A percentile compares a stretch with the other conserved stretches of the same genome.
These are phyloP conservation scores for Aspergillus tanneri DNA, from an alignment of 2,329 filamentous ascomycete genomes.

Conservation along the genomic window DNA sequence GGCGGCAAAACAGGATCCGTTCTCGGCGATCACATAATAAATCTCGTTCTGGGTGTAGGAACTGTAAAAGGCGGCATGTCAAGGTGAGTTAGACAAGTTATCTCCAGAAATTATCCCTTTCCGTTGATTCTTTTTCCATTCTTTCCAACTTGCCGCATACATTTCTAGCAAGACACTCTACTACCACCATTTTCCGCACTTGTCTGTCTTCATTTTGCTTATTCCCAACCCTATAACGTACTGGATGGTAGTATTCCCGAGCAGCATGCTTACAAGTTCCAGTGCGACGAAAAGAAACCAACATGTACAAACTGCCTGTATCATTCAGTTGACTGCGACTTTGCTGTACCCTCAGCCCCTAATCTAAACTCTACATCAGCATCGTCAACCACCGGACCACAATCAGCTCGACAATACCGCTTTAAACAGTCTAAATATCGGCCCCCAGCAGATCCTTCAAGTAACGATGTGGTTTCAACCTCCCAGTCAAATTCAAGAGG, in stretches of 20 bases:
- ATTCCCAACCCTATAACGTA: not conserved
- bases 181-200: not conserved
- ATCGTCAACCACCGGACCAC: slow-evolving; percentile 5
- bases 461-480: not conserved
- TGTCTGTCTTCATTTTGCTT: slow-evolving; percentile 6
- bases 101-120: not conserved
- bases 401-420: slow-evolving; percentile 11
- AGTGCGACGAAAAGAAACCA: slow-evolving; percentile 39
- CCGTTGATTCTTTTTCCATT: not conserved
- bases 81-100: no score
- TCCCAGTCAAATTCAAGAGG: slow-evolving; percentile 3
- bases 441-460: not conserved
- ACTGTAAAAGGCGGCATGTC: slow-evolving; percentile 36
- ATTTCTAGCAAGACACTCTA: not conserved
- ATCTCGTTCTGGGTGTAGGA: slow-evolving; percentile 34
- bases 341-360: slow-evolving; percentile 4
- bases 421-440: slow-evolving; percentile 26
- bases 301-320: slow-evolving; percentile 31
- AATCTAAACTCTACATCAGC: slow-evolving; percentile 7
- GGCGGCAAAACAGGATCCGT: slow-evolving; percentile 11
- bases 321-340: slow-evolving; percentile 31
- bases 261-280: slow-evolving; percentile 8
- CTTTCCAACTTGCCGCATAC: not conserved
- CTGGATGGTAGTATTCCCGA: slow-evolving; percentile 1
- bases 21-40: slow-evolving; percentile 35